phyloP scores from a whole-genome alignment of 495 filamentous ascomycete species.

The Cercophora newfieldiana region DNA sequence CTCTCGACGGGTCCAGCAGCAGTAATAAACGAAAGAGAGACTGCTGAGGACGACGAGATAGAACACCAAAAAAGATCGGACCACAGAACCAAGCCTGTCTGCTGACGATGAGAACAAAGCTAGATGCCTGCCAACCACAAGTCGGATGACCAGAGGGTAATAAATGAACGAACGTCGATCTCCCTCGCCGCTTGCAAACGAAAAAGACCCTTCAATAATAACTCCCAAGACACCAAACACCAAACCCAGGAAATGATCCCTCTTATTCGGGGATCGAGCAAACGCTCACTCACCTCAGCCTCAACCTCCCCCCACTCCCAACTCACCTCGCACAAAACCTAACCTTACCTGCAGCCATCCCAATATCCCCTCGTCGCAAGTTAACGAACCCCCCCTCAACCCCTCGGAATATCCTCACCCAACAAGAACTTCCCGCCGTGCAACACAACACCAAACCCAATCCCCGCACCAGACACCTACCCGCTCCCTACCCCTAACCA shows the following conservation, averaged over 20 bases:
- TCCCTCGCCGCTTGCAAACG: background rate
- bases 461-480: background rate
- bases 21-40: background rate
- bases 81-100: background rate
- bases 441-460: background rate
- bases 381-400: background rate
- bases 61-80: background rate
- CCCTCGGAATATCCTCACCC: background rate
- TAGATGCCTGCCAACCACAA: background rate
- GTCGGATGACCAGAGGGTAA: background rate
- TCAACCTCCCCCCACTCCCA: background rate
- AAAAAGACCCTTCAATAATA: background rate
- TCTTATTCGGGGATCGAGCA: background rate
- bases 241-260: background rate
- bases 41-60: background rate
- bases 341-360: background rate
- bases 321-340: background rate
- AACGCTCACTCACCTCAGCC: background rate
- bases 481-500: too few relatives aligned
- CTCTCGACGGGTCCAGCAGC: background rate
- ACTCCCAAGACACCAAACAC: background rate
- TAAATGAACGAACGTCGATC: background rate
- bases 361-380: background rate
- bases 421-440: background rate
- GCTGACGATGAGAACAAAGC: background rate